Conservation (phyloP, 2,329 filamentous ascomycete genomes). For the Basipetospora chlamydospora region DNA sequence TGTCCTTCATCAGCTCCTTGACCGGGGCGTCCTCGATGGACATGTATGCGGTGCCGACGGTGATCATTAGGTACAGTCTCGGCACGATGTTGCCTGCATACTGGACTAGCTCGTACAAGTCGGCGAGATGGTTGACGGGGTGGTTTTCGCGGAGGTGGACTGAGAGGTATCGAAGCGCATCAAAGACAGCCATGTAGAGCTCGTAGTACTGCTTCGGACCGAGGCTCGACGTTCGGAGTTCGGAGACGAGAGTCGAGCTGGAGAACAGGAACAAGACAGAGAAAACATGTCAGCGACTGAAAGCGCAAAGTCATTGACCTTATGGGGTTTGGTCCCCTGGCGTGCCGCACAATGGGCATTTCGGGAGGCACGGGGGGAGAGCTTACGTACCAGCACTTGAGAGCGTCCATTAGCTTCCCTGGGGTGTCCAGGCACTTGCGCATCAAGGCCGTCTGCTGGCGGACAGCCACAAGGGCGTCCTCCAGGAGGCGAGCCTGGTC, state of each 20-base stretch:
- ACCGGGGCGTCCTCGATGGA: conserved; percentile 93
- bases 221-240: conserved; percentile 88
- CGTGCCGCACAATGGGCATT: too few relatives aligned
- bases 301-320: too few relatives aligned
- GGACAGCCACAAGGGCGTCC: conserved; percentile 90
- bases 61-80: conserved; percentile 96
- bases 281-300: too few relatives aligned
- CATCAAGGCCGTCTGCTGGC: conserved; percentile 94
- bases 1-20: conserved; percentile 99
- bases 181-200: conserved; percentile 98
- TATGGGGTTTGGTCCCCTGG: too few relatives aligned
- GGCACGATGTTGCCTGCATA: conserved; percentile 98
- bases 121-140: conserved; percentile 92
- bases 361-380: background rate
- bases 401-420: conserved; percentile 97
- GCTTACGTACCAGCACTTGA: conserved; percentile 89
- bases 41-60: conserved; percentile 98
- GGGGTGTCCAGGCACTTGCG: conserved; percentile 94
- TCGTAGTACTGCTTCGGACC: conserved; percentile 99
- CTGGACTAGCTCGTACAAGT: conserved; percentile 93
- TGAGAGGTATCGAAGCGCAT: conserved; percentile 89
- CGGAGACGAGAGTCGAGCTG: conserved; percentile 95
- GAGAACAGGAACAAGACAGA: too few relatives aligned
- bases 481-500: conserved; percentile 88
- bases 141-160: conserved; percentile 96